A percentile compares a stretch with the other conserved stretches of the same genome.
Conservation (phyloP, 176 grass and related monocot genomes). For the Puccinellia tenuiflora region DNA sequence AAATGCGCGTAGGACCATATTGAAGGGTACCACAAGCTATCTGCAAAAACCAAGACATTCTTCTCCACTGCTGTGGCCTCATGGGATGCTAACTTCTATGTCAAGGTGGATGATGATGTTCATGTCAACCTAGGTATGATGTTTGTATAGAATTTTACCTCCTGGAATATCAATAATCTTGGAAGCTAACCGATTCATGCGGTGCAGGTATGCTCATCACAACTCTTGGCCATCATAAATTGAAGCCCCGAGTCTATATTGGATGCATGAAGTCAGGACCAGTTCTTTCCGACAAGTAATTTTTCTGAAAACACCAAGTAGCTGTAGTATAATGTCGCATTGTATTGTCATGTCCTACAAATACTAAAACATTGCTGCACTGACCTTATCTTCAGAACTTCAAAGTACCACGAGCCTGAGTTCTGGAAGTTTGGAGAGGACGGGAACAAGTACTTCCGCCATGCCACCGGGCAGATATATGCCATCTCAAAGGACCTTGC, state of each 20-base stretch:
- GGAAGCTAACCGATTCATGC: background rate
- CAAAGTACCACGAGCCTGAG: conserved; percentile 87
- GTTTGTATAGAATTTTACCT: background rate
- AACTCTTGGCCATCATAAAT: conserved; percentile 75
- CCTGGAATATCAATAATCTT: background rate
- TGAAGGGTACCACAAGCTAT: conserved; percentile 91
- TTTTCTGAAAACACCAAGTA: conserved; percentile 20
- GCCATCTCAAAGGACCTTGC: conserved; percentile 86
- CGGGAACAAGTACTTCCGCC: conserved; percentile 89
- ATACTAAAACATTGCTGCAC: background rate
- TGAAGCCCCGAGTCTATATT: conserved; percentile 89
- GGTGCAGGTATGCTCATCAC: conserved; percentile 68
- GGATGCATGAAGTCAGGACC: conserved; percentile 98
- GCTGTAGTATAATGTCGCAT: background rate
- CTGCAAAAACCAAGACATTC: conserved; percentile 93
- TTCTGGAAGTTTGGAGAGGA: conserved; percentile 95
- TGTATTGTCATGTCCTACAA: background rate
- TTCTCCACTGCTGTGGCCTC: conserved; percentile 79
- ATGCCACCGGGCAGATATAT: conserved; percentile 82
- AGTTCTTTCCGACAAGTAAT: conserved; percentile 86
- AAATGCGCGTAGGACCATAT: conserved; percentile 64
- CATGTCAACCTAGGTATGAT: conserved; percentile 73
- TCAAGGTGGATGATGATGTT: conserved; percentile 98
- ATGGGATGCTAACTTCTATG: conserved; percentile 97
- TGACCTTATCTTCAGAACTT: conserved; percentile 41